Conservation (phyloP, 1,284 basidiomycete species). For the Fomitopsis betulina region DNA sequence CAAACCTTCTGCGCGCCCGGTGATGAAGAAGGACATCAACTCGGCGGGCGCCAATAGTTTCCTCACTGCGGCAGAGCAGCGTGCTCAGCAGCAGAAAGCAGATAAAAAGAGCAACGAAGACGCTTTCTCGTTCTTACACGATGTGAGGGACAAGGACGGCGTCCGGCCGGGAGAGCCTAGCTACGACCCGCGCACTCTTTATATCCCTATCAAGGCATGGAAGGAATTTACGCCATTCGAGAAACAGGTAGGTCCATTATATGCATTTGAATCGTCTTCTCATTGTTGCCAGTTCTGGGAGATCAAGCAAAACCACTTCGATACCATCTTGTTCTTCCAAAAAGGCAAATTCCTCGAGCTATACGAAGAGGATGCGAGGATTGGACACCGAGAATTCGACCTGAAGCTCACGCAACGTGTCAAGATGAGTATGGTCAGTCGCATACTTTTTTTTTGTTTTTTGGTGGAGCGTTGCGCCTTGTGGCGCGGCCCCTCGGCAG, state of each 20-base stretch:
- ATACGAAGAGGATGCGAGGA: conserved; percentile 93
- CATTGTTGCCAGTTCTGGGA: conserved; percentile 75
- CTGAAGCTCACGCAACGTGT: conserved; percentile 88
- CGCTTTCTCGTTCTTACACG: conserved; percentile 79
- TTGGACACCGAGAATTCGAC: conserved; percentile 91
- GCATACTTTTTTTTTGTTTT: no score
- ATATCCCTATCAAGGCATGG: conserved; percentile 81
- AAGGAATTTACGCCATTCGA: conserved; percentile 92
- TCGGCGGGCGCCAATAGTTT: conserved; percentile 41
- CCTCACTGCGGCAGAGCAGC: conserved; percentile 84
- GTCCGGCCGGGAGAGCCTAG: conserved; percentile 76
- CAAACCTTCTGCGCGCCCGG: conserved; percentile 29
- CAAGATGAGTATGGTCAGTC: conserved; percentile 96
- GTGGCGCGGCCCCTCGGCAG: no score
- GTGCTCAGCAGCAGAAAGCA: conserved; percentile 71
- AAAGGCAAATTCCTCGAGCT: conserved; percentile 77
- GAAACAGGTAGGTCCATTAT: conserved; percentile 58
- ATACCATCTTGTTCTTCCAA: conserved; percentile 97
- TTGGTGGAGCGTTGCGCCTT: no score
- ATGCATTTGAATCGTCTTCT: neutral
- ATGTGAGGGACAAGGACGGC: conserved; percentile 83
- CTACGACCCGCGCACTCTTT: conserved; percentile 92
- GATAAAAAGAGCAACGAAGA: conserved; percentile 81
- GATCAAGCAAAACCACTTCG: conserved; percentile 94
- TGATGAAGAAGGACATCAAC: conserved; percentile 24